A percentile compares a stretch with the other conserved stretches of the same genome.
phyloP scores from a whole-genome alignment of 1,284 basidiomycete genomes.

The Sanghuangporus baumii region DNA sequence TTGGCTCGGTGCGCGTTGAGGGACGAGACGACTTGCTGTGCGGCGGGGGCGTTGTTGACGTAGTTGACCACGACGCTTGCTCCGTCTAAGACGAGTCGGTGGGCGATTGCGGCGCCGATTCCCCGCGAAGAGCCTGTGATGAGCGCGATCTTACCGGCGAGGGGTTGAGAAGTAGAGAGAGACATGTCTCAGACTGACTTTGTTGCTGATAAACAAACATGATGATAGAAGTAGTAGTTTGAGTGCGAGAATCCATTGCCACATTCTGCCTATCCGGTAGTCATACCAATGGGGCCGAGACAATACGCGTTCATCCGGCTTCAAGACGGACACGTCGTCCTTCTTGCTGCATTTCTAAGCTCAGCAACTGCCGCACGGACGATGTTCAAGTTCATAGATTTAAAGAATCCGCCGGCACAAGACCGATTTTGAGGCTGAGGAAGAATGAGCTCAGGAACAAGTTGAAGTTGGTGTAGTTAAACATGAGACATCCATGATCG shows the following conservation, averaged over 20 bases:
- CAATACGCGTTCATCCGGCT: not conserved
- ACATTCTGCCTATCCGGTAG: not conserved
- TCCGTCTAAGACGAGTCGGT: conserved; percentile 45
- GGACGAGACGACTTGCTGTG: conserved; percentile 38
- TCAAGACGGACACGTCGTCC: not conserved
- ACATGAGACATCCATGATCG: no score
- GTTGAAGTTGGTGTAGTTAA: no score
- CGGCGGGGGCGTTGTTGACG: conserved; percentile 33
- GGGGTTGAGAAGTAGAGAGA: conserved; percentile 10
- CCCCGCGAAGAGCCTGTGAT: conserved; percentile 56
- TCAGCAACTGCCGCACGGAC: not conserved
- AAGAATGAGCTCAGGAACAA: no score
- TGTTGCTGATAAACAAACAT: no score
- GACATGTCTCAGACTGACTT: not conserved
- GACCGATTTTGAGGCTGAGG: no score
- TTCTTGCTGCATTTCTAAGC: not conserved
- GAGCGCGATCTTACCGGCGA: conserved; percentile 45
- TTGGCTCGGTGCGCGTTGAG: conserved; percentile 40
- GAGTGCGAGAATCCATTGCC: not conserved
- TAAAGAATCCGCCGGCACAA: no score
- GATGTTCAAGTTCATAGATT: not conserved
- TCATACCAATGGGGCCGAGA: not conserved
- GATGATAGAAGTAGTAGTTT: not conserved
- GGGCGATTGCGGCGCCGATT: conserved; percentile 50
- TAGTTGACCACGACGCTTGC: conserved; percentile 58